Conservation (phyloP, 2,329 filamentous ascomycete species). For the Magnaporthiopsis rhizophila region DNA sequence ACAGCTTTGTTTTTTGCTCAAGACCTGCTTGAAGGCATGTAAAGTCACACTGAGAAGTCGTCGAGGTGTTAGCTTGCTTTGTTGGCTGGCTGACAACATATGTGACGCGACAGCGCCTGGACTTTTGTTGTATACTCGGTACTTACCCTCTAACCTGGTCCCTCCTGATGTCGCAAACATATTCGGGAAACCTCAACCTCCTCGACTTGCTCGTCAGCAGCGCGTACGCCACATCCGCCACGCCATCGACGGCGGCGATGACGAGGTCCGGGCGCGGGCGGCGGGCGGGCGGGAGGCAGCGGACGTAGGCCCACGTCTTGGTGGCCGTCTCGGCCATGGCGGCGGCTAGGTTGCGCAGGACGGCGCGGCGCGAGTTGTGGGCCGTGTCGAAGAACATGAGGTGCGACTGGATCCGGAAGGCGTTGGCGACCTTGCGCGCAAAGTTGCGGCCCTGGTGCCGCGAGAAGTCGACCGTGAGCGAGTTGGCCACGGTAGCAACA, state of each 20-base stretch:
- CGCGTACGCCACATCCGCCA: conserved; percentile 56
- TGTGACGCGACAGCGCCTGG: no score
- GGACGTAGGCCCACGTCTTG: conserved; percentile 59
- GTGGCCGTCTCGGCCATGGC: conserved; percentile 70
- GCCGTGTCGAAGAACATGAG: conserved; percentile 74
- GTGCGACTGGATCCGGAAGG: conserved; percentile 80
- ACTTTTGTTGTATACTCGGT: not conserved
- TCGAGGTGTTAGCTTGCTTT: not conserved
- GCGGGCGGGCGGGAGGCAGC: conserved; percentile 47
- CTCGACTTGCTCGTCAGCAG: conserved; percentile 52
- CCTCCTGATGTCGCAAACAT: conserved; percentile 51
- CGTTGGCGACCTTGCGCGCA: conserved; percentile 65
- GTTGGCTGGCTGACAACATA: not conserved
- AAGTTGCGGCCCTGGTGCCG: conserved; percentile 69
- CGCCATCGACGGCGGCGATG: conserved; percentile 56
- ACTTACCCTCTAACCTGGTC: conserved; percentile 55
- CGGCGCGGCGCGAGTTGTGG: conserved; percentile 63
- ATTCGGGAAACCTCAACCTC: conserved; percentile 37
- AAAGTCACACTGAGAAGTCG: conserved; percentile 50
- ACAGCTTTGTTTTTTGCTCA: conserved; percentile 63
- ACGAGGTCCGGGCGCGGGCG: conserved; percentile 54
- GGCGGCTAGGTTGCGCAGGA: conserved; percentile 66
- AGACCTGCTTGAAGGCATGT: conserved; percentile 60
- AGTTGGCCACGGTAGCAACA: conserved; percentile 47
- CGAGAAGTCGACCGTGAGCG: conserved; percentile 71